phyloP scores from a whole-genome alignment of 352 stramenopile species.

The Elongisporangium anandrum region DNA sequence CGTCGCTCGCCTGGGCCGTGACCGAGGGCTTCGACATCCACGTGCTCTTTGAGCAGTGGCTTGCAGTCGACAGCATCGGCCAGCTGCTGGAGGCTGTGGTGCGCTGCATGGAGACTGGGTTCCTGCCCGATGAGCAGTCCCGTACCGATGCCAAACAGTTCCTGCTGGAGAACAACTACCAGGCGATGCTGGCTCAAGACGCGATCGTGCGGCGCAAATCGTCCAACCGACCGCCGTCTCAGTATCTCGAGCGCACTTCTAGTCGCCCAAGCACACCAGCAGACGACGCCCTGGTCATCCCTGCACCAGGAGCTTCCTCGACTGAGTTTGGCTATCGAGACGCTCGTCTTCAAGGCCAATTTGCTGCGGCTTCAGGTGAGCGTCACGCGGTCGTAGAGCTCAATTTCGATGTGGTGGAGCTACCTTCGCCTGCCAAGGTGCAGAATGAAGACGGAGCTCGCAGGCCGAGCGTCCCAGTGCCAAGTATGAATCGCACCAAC shows the following conservation, averaged over 20 bases:
- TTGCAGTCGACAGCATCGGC: constrained; percentile 40
- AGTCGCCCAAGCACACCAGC: neutral
- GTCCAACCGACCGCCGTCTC: neutral
- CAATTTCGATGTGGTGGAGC: neutral
- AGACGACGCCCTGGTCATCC: neutral
- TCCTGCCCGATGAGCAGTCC: constrained; percentile 30
- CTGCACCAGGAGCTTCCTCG: neutral
- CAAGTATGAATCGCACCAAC: constrained; percentile 14
- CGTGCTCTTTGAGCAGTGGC: constrained; percentile 56
- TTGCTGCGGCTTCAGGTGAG: neutral
- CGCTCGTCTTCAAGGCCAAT: neutral
- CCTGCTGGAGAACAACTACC: constrained; percentile 37
- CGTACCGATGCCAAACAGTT: constrained; percentile 62
- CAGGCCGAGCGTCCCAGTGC: neutral
- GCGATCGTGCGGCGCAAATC: neutral
- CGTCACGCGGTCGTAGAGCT: neutral
- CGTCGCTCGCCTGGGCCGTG: constrained; percentile 51
- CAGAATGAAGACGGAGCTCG: neutral
- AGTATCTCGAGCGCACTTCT: neutral
- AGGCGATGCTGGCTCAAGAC: neutral
- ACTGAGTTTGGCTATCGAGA: constrained; percentile 6
- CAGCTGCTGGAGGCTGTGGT: constrained; percentile 63
- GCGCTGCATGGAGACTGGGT: constrained; percentile 65
- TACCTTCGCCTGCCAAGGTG: neutral
- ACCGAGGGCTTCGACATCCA: constrained; percentile 78